Evolutionary conservation across 23 red algal species (phyloP).

Genomic region (Gracilaria caudata): DNA sequence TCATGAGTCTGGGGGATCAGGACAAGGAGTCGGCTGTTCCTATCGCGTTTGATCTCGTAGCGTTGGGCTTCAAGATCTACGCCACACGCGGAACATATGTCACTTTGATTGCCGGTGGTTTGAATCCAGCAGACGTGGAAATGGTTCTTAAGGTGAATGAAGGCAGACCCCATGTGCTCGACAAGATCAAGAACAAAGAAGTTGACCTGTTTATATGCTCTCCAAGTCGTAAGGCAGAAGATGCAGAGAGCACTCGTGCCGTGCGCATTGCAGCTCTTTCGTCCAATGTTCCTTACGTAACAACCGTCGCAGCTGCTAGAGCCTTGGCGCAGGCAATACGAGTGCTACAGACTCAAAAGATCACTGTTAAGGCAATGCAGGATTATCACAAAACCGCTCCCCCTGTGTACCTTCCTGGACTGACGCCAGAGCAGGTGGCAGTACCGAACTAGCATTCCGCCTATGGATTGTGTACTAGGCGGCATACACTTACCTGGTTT

Average conservation of each 20-base stretch:
- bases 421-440: slow-evolving; percentile 1
- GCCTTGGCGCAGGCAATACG: slow-evolving; percentile 91
- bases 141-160: slow-evolving; percentile 91
- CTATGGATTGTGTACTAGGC: too few relatives aligned
- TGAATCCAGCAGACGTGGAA: slow-evolving; percentile 81
- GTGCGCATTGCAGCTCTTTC: slow-evolving; percentile 79
- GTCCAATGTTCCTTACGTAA: slow-evolving; percentile 92
- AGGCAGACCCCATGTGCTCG: slow-evolving; percentile 93
- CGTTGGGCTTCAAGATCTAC: slow-evolving; percentile 89
- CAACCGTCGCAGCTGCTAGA: slow-evolving; percentile 90
- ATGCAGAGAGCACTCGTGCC: slow-evolving; percentile 53
- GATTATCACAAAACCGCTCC: slow-evolving; percentile 85
- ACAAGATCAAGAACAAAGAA: slow-evolving; percentile 93
- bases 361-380: slow-evolving; percentile 92
- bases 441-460: not conserved
- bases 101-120: slow-evolving; percentile 72
- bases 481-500: not conserved
- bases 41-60: slow-evolving; percentile 90
- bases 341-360: slow-evolving; percentile 76
- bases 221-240: slow-evolving; percentile 74
- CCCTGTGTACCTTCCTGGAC: slow-evolving; percentile 37
- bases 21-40: slow-evolving; percentile 78
- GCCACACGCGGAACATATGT: slow-evolving; percentile 85
- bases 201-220: slow-evolving; percentile 94
- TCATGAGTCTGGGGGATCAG: slow-evolving; percentile 84